phyloP scores from a whole-genome alignment of 2,329 filamentous ascomycete species.

The Colletotrichum noveboracense region DNA sequence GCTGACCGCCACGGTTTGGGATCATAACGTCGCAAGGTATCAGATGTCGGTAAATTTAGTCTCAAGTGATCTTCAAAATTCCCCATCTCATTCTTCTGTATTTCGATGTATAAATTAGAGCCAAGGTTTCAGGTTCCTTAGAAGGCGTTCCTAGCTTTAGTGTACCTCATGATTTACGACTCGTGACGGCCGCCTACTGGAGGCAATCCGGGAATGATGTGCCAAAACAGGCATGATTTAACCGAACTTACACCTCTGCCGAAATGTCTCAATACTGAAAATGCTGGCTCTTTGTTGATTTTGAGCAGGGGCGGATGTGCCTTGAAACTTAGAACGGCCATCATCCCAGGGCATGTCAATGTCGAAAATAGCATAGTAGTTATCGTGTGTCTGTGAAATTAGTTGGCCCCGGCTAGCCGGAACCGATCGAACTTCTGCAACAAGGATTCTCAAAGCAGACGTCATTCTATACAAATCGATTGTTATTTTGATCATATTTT shows the following conservation, averaged over 20 bases:
- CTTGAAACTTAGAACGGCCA: background rate
- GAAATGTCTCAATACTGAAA: background rate
- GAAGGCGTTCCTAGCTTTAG: background rate
- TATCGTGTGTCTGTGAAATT: background rate
- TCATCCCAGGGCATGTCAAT: background rate
- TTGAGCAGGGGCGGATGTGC: background rate
- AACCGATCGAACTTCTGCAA: background rate
- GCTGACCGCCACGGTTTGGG: background rate
- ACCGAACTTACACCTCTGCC: background rate
- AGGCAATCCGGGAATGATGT: background rate
- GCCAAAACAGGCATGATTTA: background rate
- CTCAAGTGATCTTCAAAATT: background rate
- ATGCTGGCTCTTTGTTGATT: background rate
- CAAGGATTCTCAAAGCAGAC: background rate
- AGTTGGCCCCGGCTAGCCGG: background rate
- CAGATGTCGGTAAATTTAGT: background rate
- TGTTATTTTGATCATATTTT: no score
- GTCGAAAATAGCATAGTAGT: background rate
- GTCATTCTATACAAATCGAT: accelerated
- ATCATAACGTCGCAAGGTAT: background rate
- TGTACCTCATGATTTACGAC: background rate
- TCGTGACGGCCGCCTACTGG: background rate
- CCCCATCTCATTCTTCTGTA: background rate
- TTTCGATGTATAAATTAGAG: background rate
- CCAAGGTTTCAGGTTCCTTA: background rate